Evolutionary conservation across 1,284 basidiomycete genomes (phyloP).

Genomic region (Rhodotorula sp.): DNA sequence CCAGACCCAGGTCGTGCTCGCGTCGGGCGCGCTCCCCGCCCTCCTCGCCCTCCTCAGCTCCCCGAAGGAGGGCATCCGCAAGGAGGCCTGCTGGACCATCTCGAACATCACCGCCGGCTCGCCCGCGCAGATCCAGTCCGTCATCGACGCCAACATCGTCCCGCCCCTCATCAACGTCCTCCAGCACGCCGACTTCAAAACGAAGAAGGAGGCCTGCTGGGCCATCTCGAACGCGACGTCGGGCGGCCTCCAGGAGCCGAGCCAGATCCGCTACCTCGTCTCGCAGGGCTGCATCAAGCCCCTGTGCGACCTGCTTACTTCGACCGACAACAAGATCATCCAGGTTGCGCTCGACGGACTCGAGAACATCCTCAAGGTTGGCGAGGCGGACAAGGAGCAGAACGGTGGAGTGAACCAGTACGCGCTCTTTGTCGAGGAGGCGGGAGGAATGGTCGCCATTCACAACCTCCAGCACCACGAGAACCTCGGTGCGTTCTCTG

Average conservation of each 20-base stretch:
- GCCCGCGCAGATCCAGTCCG: slow-evolving; percentile 89
- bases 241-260: slow-evolving; percentile 92
- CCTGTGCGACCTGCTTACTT: slow-evolving; percentile 88
- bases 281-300: slow-evolving; percentile 98
- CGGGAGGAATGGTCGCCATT: slow-evolving; percentile 97
- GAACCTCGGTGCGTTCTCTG: slow-evolving; percentile 50
- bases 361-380: slow-evolving; percentile 98
- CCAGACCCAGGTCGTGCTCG: slow-evolving; percentile 97
- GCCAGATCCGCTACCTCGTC: slow-evolving; percentile 97
- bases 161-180: slow-evolving; percentile 98
- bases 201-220: slow-evolving; percentile 99
- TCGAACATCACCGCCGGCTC: slow-evolving; percentile 98
- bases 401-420: slow-evolving; percentile 86
- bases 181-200: slow-evolving; percentile 97
- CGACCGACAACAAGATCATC: slow-evolving; percentile 99
- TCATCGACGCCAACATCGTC: slow-evolving; percentile 73
- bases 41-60: slow-evolving; percentile 88
- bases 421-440: slow-evolving; percentile 92
- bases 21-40: slow-evolving; percentile 90
- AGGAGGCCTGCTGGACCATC: slow-evolving; percentile 99
- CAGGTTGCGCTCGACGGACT: slow-evolving; percentile 96
- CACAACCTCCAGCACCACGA: slow-evolving; percentile 99
- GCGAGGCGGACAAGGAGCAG: slow-evolving; percentile 89
- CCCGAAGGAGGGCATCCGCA: slow-evolving; percentile 88
- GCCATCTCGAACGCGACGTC: slow-evolving; percentile 99